Evolutionary conservation across 2,329 filamentous ascomycete genomes (phyloP).

Genomic region (Penicillium sp.): DNA sequence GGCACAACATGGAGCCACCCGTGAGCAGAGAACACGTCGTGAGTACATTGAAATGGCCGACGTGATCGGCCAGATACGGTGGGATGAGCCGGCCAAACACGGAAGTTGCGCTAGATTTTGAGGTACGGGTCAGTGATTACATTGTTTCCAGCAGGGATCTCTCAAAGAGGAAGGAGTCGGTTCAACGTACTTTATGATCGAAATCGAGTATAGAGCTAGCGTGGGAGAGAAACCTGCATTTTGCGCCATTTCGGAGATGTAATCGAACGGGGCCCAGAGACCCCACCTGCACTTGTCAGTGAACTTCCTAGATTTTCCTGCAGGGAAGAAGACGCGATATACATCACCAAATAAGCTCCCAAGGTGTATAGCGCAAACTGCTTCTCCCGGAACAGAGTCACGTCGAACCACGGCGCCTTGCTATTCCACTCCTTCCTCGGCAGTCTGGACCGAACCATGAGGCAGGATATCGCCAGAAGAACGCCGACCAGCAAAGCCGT

Average conservation of each 20-base stretch:
- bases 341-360: constrained; percentile 12
- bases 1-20: constrained; percentile 19
- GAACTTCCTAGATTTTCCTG: background rate
- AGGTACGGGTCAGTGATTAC: background rate
- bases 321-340: background rate
- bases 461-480: constrained; percentile 13
- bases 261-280: constrained; percentile 11
- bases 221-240: constrained; percentile 16
- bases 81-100: constrained; percentile 28
- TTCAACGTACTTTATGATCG: constrained; percentile 26
- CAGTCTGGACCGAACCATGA: constrained; percentile 24
- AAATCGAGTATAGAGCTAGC: constrained; percentile 25
- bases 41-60: constrained; percentile 30
- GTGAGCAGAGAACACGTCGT: constrained; percentile 12
- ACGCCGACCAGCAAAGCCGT: constrained; percentile 24
- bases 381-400: constrained; percentile 24
- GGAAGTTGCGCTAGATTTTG: constrained; percentile 20
- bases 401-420: constrained; percentile 27
- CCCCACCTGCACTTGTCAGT: constrained; percentile 15
- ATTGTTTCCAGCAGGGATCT: background rate
- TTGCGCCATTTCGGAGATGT: constrained; percentile 7
- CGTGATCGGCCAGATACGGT: constrained; percentile 21
- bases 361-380: constrained; percentile 19
- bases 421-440: constrained; percentile 30
- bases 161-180: no score